Base-by-base conservation (phyloP, 83 land plant genomes). In the Picea engelmannii region DNA sequence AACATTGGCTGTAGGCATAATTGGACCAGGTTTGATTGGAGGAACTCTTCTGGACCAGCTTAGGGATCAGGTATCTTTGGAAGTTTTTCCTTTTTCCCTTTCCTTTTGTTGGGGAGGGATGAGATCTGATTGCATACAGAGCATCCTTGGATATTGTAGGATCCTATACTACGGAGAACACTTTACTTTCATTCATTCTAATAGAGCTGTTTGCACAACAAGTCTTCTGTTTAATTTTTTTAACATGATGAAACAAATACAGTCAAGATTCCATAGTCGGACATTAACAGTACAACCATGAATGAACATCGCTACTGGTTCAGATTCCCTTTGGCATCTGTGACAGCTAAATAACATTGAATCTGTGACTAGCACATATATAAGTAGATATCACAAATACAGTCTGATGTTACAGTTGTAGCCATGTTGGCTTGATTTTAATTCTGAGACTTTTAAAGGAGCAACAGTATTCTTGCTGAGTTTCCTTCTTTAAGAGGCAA, bases 21-120 rank as follows among this genome's bases (percentile, higher is more conserved):
- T 97, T 76, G 99, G 99, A 59, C 99, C 99, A 55, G 99, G 99
- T 13, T 84, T 97, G 74, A 96, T 96, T 82, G 99, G 99, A 71
- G 90, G 90, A 31, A 95, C 99, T 60, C 87, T 96, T 23, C 92
- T 97, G 76, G 93, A 95, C 44, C 99, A 97, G 86, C 89, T 97
- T 55, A 91, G 87, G 81, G 99, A 97, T 81, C 99, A 97, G 98
- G 99, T 91, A 77, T 27, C 64, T 76, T 76, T 81, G 8, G n/a
- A n/a, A n/a, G n/a, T n/a, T n/a, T n/a, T n/a, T n/a, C n/a, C n/a
- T n/a, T n/a, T n/a, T n/a, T n/a, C n/a, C n/a, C n/a, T n/a, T n/a
- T n/a, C n/a, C n/a, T n/a, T n/a, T n/a, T n/a, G n/a, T n/a, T n/a
- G n/a, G n/a, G 76, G 49, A 35, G 76, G 17, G 76, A 44, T 44